Percentiles rank a stretch among this genome's conserved stretches.
Conservation (phyloP, 2,329 filamentous ascomycete species). For the Phoma sp. region DNA sequence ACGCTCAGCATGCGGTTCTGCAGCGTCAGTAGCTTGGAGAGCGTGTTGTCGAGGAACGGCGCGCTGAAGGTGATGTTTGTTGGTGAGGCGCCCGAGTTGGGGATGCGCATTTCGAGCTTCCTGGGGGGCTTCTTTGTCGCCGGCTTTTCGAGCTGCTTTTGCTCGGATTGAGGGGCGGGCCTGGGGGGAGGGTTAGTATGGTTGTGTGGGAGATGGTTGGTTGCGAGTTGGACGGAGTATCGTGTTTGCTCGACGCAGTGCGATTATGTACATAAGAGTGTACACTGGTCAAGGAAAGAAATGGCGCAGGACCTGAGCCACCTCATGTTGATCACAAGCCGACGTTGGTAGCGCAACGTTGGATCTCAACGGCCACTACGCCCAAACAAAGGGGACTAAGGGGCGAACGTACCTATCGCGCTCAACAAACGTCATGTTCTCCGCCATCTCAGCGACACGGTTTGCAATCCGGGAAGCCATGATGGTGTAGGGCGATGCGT, state of each 20-base stretch:
- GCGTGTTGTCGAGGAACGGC: constrained; percentile 60
- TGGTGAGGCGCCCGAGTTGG: constrained; percentile 41
- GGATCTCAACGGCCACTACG: constrained; percentile 25
- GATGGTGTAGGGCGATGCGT: constrained; percentile 57
- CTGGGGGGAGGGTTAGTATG: constrained; percentile 23
- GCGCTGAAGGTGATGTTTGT: constrained; percentile 57
- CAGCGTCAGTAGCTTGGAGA: constrained; percentile 57
- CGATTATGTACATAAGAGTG: neutral
- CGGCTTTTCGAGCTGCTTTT: constrained; percentile 22
- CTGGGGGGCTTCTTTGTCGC: constrained; percentile 52
- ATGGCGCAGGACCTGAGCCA: neutral
- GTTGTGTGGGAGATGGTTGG: neutral
- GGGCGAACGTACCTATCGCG: constrained; percentile 43
- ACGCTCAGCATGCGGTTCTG: constrained; percentile 59
- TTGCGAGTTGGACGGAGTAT: neutral
- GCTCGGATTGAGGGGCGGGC: constrained; percentile 25
- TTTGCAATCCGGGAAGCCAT: constrained; percentile 59
- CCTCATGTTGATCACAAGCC: neutral
- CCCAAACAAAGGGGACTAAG: neutral
- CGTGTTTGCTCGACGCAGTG: neutral
- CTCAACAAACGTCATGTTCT: constrained; percentile 60
- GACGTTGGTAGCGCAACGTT: constrained; percentile 20
- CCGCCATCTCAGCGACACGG: constrained; percentile 59
- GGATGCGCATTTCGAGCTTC: constrained; percentile 59
- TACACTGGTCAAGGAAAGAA: neutral